Base-by-base conservation (phyloP, 2,329 filamentous ascomycete species). In the Microsporum ferrugineum region DNA sequence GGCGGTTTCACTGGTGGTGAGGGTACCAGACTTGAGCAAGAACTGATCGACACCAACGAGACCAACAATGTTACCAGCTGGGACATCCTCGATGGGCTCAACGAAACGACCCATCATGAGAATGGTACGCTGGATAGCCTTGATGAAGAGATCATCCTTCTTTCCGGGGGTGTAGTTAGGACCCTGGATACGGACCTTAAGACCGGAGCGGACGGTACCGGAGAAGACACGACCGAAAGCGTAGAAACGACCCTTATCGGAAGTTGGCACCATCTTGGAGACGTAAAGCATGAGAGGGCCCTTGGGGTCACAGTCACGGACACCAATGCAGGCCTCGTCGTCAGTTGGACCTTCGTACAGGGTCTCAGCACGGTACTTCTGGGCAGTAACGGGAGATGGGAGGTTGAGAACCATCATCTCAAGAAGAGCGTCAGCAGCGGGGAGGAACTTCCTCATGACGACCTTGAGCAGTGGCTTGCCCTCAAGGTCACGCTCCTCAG, bases 321-420 rank as follows among this genome's bases (percentile, higher is more conserved):
- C 96, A 85, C 87, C 91, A 76, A 96, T 88, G 82, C 88, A 91
- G 71, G 87, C 86, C 79, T 90, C 88, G 72, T 99, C 94, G 76
- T 99, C 94, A 63, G 81, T 74, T 71, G 94, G 94, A 84, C 94
- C 94, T 84, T 99, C 94, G 83, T 99, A 99, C 68, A 99, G 85
- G 76, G 91, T 96, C 86, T 97, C 94, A 73, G 84, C 88, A 88
- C 94, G 94, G 85, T 99, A 99, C 79, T 82, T 88, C 84, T 99
- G 94, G 70, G 94, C 94, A 68, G 89, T 95, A 72, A 90, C 84
- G 76, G 94, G 94, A 68, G 94, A 97, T 73, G 94, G 94, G 73
- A 99, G 84, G 80, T 99, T 94, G 75, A 99, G 88, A 82, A 97
- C 92, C 90, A 99, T 95, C 94, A 99, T 99, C 85, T 99, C 94